phyloP scores from a whole-genome alignment of 2,329 filamentous ascomycete genomes.

The Teratosphaeria epicoccoides region DNA sequence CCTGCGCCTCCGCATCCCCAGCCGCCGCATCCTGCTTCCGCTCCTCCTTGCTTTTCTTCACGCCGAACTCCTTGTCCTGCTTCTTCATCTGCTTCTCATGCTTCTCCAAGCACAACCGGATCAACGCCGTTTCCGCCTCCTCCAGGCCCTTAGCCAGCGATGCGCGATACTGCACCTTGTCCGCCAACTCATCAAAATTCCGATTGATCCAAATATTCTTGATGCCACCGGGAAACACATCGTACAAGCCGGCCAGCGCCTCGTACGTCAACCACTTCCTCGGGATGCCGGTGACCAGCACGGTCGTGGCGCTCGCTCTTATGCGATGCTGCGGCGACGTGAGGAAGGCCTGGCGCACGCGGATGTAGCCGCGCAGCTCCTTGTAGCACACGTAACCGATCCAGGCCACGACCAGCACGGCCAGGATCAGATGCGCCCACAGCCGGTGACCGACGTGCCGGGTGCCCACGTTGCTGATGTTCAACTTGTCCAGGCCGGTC shows the following conservation, averaged over 20 bases:
- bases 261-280: slow-evolving; percentile 80
- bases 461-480: slow-evolving; percentile 74
- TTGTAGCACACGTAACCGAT: slow-evolving; percentile 79
- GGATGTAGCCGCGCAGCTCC: slow-evolving; percentile 79
- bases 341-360: slow-evolving; percentile 85
- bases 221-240: slow-evolving; percentile 91
- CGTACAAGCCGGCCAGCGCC: slow-evolving; percentile 72
- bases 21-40: slow-evolving; percentile 19
- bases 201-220: slow-evolving; percentile 95
- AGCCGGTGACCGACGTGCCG: slow-evolving; percentile 54
- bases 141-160: slow-evolving; percentile 64
- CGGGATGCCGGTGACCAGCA: slow-evolving; percentile 84
- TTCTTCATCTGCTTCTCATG: slow-evolving; percentile 53
- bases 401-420: slow-evolving; percentile 67
- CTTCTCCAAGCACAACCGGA: slow-evolving; percentile 67
- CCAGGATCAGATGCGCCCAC: slow-evolving; percentile 75
- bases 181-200: slow-evolving; percentile 69
- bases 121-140: slow-evolving; percentile 70
- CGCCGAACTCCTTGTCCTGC: slow-evolving; percentile 35
- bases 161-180: slow-evolving; percentile 71
- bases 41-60: slow-evolving; percentile 34
- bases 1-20: slow-evolving; percentile 22
- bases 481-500: slow-evolving; percentile 67
- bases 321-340: slow-evolving; percentile 92
- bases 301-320: slow-evolving; percentile 86